Base-by-base conservation (phyloP, 2,329 filamentous ascomycete genomes). In the Cladosporium sphaerospermum region DNA sequence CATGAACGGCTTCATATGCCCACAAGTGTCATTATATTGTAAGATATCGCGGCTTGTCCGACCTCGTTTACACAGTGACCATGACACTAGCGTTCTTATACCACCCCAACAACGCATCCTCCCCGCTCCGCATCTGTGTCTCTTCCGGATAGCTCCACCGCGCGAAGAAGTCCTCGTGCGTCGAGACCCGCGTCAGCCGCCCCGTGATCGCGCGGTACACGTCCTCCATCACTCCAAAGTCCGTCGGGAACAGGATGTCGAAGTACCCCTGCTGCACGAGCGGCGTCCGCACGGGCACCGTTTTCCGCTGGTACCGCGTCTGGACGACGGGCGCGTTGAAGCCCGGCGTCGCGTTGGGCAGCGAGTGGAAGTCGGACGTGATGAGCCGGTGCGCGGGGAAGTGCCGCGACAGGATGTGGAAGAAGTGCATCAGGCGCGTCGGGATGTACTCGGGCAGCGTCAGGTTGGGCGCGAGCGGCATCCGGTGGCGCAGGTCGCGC, bases 251-350 rank as follows among this genome's bases (percentile, higher is more conserved):
- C 67, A 99, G 84, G 63, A 99, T 96, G 68, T 99, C 95, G 67
- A 99, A 99, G 72, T 96, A 97, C 43, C 93, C 95, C 74, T 99
- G 95, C 69, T 97, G 91, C 76, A 96, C 93, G 68, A 96, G 80
- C 51, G 92, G 90, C 4, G 93, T 99, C 4, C 83, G 80, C 11
- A 99, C 93, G 39, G 91, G 88, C 52, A 99, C 89, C 61, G 89
- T 96, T 57, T 83, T 81, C 61, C 93, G 79, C 72, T 89, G 80
- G 70, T 90, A 99, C 57, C 93, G 81, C 31, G 93, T 99, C 76
- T 99, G 95, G 59, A 99, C 95, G 18, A 99, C 91, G 0, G 93
- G 93, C 10, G 88, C 89, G 71, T 97, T 96, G 59, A 95, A 73
- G 0, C 93, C 93, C 56, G 81, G 79, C 48, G 93, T 82, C 1